A percentile compares a stretch with the other conserved stretches of the same genome.
Evolutionary conservation across 257 asterid species (phyloP).

Genomic region (Rauvolfia tetraphylla): DNA sequence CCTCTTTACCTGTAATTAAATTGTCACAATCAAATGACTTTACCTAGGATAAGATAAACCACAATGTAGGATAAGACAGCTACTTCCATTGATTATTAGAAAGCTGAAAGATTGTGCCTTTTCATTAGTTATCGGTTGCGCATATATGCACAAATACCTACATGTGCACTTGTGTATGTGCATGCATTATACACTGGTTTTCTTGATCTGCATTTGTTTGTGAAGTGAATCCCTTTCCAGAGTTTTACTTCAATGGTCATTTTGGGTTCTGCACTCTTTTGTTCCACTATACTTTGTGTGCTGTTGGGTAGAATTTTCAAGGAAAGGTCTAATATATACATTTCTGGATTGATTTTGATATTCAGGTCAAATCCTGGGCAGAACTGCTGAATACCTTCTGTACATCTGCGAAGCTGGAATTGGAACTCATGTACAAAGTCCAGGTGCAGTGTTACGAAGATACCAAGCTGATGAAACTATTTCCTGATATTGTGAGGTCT

Average conservation of each 20-base stretch:
- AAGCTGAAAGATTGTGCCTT: not conserved
- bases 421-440: constrained; percentile 91
- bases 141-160: too few relatives aligned
- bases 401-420: constrained; percentile 79
- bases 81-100: not conserved
- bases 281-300: not conserved
- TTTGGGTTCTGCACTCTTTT: too few relatives aligned
- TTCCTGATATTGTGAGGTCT: constrained; percentile 90
- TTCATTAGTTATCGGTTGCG: not conserved
- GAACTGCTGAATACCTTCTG: constrained; percentile 73
- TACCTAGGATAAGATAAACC: not conserved
- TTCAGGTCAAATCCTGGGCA: constrained; percentile 92
- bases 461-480: constrained; percentile 90
- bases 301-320: not conserved
- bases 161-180: too few relatives aligned
- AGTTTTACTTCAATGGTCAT: not conserved
- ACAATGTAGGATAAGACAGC: not conserved
- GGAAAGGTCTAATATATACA: not conserved
- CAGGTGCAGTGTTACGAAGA: constrained; percentile 98
- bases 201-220: too few relatives aligned
- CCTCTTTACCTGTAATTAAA: too few relatives aligned
- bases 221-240: not conserved
- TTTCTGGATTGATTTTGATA: not conserved
- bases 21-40: not conserved
- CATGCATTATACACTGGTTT: too few relatives aligned